Evolutionary conservation across 2,329 filamentous ascomycete genomes (phyloP), one percentile per base, ranked within the genome.

Genomic region (Monosporascus sp.): DNA sequence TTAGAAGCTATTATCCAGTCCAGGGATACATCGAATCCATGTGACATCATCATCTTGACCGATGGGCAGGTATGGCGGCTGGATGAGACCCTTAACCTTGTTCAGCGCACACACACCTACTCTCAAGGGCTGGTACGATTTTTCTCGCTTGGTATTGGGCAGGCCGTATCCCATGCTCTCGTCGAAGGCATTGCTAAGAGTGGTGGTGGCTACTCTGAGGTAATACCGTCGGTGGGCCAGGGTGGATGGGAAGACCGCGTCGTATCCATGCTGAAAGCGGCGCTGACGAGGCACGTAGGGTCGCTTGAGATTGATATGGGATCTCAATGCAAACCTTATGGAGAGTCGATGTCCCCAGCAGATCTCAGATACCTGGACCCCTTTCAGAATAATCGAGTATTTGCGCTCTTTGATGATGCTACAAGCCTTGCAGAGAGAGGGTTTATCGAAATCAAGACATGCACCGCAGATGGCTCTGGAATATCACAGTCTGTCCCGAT

Each of bases 141-240:
- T 56, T 86, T 84, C 55, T 74, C 76, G 1, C 69, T 83, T 36
- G 82, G 81, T 2, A 79, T 86, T 49, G 82, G 82, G 0, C 59
- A 69, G 27, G 70, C 68, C 5, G 80, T 79, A 8, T 84, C 80
- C 1, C 76, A 81, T 59, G 73, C 79, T 2, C 67, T 86, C 3
- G 76, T 85, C 11, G 78, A 85, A 60, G 82, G 82, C 1, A 72
- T 85, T 53, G 81, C 82, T 18, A 73, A 76, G 49, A 75, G 77
- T 14, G 83, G 82, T 0, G 78, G 80, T 50, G 82, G 82, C 1
- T 82, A 80, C 53, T 72, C 75, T 4, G 67, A 69, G 44, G 59
- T 68, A 52, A 54, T 58, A n/a, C 39, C 52, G 17, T 37, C 39
- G 31, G 54, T 52, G 11, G 48, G 48, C 17, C 20, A 37, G 38